Evolutionary conservation across 495 filamentous ascomycete genomes (phyloP).

Genomic region (Aspergillus haitiensis): DNA sequence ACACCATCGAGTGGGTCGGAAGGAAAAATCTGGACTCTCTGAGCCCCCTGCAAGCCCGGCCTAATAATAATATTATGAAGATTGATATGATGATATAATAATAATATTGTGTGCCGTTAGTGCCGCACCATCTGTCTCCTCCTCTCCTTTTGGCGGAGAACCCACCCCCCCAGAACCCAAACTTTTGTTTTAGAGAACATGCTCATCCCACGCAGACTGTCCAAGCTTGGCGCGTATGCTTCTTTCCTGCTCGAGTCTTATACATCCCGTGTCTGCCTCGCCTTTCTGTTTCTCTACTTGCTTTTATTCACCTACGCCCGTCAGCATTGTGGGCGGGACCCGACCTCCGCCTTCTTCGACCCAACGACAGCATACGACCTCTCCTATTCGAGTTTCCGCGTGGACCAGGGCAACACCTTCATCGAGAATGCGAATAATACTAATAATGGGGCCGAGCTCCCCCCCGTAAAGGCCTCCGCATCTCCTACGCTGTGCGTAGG

Average conservation of each 20-base stretch:
- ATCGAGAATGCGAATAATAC: slow-evolving; percentile 4
- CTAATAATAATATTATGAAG: too few species aligned
- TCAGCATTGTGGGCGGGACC: slow-evolving; percentile 13
- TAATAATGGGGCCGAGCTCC: background rate
- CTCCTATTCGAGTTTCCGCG: slow-evolving; percentile 18
- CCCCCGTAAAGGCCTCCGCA: slow-evolving; percentile 1
- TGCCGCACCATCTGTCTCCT: background rate
- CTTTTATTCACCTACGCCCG: slow-evolving; percentile 13
- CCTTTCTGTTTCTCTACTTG: slow-evolving; percentile 13
- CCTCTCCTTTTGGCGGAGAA: background rate
- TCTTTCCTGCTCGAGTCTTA: slow-evolving; percentile 7
- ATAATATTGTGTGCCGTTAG: too few species aligned
- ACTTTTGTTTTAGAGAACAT: background rate
- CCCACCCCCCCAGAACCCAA: background rate
- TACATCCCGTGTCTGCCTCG: slow-evolving; percentile 13
- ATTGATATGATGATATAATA: too few species aligned
- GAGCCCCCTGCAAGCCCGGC: too few species aligned
- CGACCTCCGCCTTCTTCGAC: slow-evolving; percentile 23
- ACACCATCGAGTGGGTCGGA: too few species aligned
- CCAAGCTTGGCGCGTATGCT: background rate
- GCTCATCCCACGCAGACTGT: background rate
- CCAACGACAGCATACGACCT: slow-evolving; percentile 17
- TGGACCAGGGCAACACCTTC: slow-evolving; percentile 14
- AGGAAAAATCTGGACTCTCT: too few species aligned
- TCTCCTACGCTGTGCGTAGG: slow-evolving; percentile 24